Conservation (phyloP, 176 grass and related monocot genomes). For the Zoysia pacifica region DNA sequence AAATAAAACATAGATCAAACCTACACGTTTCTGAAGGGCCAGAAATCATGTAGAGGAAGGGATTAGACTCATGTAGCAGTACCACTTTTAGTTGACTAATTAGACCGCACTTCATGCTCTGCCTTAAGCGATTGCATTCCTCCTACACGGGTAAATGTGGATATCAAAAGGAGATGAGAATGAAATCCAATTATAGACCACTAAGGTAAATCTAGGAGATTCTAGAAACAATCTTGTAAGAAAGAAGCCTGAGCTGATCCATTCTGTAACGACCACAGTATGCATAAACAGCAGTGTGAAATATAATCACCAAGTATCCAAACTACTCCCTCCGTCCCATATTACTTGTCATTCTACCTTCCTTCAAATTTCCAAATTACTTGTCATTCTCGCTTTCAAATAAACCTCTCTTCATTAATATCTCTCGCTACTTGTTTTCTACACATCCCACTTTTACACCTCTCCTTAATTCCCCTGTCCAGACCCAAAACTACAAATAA, state of each 20-base stretch:
- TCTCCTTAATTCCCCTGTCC: too few species aligned
- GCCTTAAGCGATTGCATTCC: slow-evolving; percentile 86
- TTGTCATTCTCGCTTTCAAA: too few species aligned
- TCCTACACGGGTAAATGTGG: slow-evolving; percentile 64
- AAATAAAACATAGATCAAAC: slow-evolving; percentile 45
- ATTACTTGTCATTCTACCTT: too few species aligned
- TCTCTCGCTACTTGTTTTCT: too few species aligned
- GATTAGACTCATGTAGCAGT: slow-evolving; percentile 44
- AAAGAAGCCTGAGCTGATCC: background rate
- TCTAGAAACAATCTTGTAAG: background rate
- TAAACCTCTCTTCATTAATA: too few species aligned
- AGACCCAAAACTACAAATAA: too few species aligned
- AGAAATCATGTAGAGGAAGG: slow-evolving; percentile 31
- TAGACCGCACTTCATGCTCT: slow-evolving; percentile 83
- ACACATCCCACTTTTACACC: too few species aligned
- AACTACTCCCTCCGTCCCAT: too few species aligned
- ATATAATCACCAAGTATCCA: background rate
- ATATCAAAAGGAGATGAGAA: slow-evolving; percentile 33
- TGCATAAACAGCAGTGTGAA: background rate
- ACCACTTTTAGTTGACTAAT: slow-evolving; percentile 93
- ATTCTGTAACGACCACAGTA: slow-evolving; percentile 8
- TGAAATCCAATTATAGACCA: slow-evolving; percentile 1
- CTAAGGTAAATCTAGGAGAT: background rate
- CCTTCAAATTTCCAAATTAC: too few species aligned
- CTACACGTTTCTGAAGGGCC: slow-evolving; percentile 20